Evolutionary conservation across 148 eudicot genomes (phyloP), one percentile per base, ranked within the genome.

Genomic region (Silene uniflora): DNA sequence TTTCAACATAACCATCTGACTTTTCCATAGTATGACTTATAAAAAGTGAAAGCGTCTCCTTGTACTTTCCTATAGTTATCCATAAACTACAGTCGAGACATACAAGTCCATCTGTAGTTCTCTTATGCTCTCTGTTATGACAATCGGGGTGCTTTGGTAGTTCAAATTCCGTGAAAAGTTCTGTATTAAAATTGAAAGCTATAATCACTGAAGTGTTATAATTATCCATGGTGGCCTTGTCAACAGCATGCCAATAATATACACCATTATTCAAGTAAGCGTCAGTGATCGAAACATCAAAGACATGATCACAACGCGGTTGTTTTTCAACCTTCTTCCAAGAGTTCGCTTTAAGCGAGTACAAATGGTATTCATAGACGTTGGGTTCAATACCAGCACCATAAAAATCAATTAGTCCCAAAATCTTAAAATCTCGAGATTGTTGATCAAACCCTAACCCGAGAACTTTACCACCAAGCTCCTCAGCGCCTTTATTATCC

Each of bases 391-490:
- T 3, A 21, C 14, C 18, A n/a, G 2, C 18, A 2, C 1, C 29
- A 19, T 44, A 0, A 19, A 6, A n/a, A 47, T 21, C 32, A 47
- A 47, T 67, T 14, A 68, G 17, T 68, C 72, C 55, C 55, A 68
- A 68, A 68, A 68, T 68, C 17, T 52, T 49, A n/a, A 71, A 52
- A 71, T 71, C 73, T 32, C 52, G 49, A 7, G 61, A 71, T 9
- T 7, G 61, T 6, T 23, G 6, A 47, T 49, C 60, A 71, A 39
- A 71, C 24, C 60, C 42, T 1, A 71, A 71, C 13, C 73, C 73
- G 22, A 22, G 4, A 71, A 49, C 21, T 0, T 4, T 2, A 3
- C 1, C 5, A 10, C 32, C 21, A 10, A 17, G 4, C 12, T 25
- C 0, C 17, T 6, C 23, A 19, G 19, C 24, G 2, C 5, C 4